Base-by-base conservation (phyloP, 164 flowering plant species). In the Akebia trifoliata region DNA sequence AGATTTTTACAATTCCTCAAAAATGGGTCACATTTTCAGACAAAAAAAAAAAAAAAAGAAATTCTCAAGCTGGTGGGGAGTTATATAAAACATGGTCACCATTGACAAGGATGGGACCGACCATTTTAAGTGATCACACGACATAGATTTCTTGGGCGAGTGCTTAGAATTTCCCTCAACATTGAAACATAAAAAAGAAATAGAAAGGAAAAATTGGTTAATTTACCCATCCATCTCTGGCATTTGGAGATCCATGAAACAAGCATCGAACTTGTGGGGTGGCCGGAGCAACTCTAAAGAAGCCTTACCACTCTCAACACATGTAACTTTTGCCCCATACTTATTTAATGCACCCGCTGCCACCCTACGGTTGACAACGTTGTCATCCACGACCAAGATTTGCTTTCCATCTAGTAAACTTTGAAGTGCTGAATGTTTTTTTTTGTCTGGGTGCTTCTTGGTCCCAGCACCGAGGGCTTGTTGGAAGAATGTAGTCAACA, bases 221-320 rank as follows among this genome's bases (percentile, higher is more conserved):
- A 26, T 46, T 67, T 78, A 88, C 96, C 98, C 97, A 59, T 89
- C 97, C 94, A 89, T 85, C 67, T 80, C 97, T 32, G 98, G 98
- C 98, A 93, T 93, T 49, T 90, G 97, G 57, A 86, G 78, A 80
- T 93, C 98, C 98, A 93, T 90, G 72, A 93, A 93, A 68, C 98
- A 93, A 38, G 94, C 96, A 72, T 84, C 83, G 51, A 85, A 93
- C 3, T 56, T 45, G 48, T 93, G 98, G 17, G 97, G 97, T 20
- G 97, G 97, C 59, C 67, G 68, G 21, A 93, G 90, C 81, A 60
- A 67, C 5, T 17, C 45, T 12, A 90, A 5, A 38, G 98, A 90
- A 52, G 59, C 71, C 70, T 67, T 82, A 22, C 98, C 98, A 72
- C 90, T 81, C 4, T 77, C 86, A 22, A 75, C 92, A 65, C 90